Percentiles rank a stretch among this genome's conserved stretches.
Conservation (phyloP, 2,329 filamentous ascomycete genomes). For the Pyrenophora seminiperda region DNA sequence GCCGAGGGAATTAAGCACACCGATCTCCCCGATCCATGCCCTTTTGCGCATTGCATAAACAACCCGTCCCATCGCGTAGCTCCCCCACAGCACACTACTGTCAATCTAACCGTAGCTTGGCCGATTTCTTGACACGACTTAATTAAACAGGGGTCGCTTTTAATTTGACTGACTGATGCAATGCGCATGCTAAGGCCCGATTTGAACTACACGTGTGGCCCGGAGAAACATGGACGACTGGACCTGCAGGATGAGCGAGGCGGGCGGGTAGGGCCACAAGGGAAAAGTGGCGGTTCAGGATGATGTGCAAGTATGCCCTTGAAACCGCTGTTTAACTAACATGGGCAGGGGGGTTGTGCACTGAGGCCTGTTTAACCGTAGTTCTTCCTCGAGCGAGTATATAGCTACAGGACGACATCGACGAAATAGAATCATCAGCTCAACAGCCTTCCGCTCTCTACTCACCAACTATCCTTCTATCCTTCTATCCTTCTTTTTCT, state of each 20-base stretch:
- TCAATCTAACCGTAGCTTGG: conserved; percentile 6
- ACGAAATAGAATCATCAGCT: too few species aligned
- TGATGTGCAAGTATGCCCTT: too few species aligned
- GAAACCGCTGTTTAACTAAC: too few species aligned
- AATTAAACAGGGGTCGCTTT: conserved; percentile 6
- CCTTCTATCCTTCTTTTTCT: conserved; percentile 3
- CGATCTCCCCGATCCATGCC: conserved; percentile 6
- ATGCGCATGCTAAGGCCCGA: neutral
- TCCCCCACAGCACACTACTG: conserved; percentile 12
- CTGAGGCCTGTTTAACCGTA: too few species aligned
- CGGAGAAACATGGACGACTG: neutral
- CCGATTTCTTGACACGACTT: conserved; percentile 4
- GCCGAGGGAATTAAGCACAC: conserved; percentile 13
- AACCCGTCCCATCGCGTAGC: neutral
- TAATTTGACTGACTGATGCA: conserved; percentile 1
- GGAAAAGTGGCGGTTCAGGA: neutral
- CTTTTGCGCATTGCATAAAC: neutral
- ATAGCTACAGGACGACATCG: too few species aligned
- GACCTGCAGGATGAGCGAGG: neutral
- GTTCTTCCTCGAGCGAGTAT: too few species aligned
- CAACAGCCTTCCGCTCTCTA: too few species aligned
- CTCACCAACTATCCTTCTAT: too few species aligned
- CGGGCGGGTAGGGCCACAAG: neutral
- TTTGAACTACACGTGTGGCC: neutral
- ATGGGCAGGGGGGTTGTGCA: too few species aligned